These are phyloP conservation scores for Ceratobasidium sp. DNA, from an alignment of 1,284 basidiomycete genomes.

Conservation along the genomic window DNA sequence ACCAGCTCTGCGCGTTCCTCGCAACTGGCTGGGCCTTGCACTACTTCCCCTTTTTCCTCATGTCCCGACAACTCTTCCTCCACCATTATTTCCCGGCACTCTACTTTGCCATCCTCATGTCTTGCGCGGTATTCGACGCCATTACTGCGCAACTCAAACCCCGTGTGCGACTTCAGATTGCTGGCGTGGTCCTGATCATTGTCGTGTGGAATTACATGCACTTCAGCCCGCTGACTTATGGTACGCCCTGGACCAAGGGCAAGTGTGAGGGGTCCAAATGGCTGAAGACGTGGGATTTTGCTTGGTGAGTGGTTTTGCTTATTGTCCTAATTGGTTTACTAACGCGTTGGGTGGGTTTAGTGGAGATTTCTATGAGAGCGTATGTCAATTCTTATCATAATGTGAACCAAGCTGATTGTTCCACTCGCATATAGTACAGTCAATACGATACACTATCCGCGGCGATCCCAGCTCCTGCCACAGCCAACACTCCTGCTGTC, in stretches of 20 bases:
- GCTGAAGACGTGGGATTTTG: conserved; percentile 95
- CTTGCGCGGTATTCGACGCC: conserved; percentile 83
- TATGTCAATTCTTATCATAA: conserved; percentile 48
- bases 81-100: conserved; percentile 97
- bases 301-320: conserved; percentile 64
- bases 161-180: conserved; percentile 78
- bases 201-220: conserved; percentile 81
- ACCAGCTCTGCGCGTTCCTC: conserved; percentile 88
- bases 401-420: not conserved
- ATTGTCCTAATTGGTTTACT: conserved; percentile 10
- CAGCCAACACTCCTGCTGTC: conserved; percentile 55
- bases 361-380: conserved; percentile 67
- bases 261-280: conserved; percentile 82
- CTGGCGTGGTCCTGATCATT: conserved; percentile 71
- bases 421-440: conserved; percentile 34
- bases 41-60: conserved; percentile 96
- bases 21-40: conserved; percentile 93
- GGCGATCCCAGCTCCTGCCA: conserved; percentile 53
- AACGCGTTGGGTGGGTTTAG: conserved; percentile 48
- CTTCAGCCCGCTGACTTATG: conserved; percentile 87
- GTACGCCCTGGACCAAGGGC: conserved; percentile 81
- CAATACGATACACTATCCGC: conserved; percentile 15
- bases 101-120: conserved; percentile 89
- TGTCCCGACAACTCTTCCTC: conserved; percentile 94
- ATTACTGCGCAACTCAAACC: conserved; percentile 80